Conservation (phyloP, 441 rosid genomes). For the Hypseocharis bilobata region DNA sequence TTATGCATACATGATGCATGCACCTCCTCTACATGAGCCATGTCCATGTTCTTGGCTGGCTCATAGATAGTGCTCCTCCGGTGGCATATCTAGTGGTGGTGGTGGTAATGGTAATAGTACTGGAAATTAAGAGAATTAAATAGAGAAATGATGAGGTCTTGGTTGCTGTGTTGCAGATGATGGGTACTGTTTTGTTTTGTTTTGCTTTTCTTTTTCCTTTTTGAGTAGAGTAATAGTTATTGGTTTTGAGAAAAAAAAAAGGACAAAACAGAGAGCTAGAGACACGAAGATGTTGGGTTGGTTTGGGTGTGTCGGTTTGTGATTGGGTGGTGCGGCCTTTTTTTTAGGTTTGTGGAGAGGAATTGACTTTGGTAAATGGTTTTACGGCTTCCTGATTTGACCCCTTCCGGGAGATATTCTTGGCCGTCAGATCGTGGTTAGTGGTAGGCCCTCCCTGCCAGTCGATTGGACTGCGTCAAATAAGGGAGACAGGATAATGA, state of each 20-base stretch:
- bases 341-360: not conserved
- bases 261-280: not conserved
- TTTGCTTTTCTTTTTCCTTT: not conserved
- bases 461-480: constrained; percentile 16
- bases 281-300: not conserved
- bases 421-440: constrained; percentile 15
- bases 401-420: not conserved
- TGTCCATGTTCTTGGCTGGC: too few relatives aligned
- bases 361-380: not conserved
- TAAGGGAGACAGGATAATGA: constrained; percentile 9
- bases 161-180: not conserved
- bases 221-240: too few relatives aligned
- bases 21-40: not conserved
- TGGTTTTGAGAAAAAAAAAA: not conserved
- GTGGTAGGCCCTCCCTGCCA: constrained; percentile 13
- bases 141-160: not conserved
- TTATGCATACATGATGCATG: not conserved
- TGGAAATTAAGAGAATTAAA: not conserved
- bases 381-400: not conserved
- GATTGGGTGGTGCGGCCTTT: constrained; percentile 9
- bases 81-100: too few relatives aligned
- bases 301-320: not conserved
- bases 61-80: not conserved
- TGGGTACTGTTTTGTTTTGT: not conserved
- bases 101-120: too few relatives aligned